These are phyloP conservation scores for Plectosphaerella cucumerina DNA, from an alignment of 2,329 filamentous ascomycete genomes.

Conservation along the genomic window DNA sequence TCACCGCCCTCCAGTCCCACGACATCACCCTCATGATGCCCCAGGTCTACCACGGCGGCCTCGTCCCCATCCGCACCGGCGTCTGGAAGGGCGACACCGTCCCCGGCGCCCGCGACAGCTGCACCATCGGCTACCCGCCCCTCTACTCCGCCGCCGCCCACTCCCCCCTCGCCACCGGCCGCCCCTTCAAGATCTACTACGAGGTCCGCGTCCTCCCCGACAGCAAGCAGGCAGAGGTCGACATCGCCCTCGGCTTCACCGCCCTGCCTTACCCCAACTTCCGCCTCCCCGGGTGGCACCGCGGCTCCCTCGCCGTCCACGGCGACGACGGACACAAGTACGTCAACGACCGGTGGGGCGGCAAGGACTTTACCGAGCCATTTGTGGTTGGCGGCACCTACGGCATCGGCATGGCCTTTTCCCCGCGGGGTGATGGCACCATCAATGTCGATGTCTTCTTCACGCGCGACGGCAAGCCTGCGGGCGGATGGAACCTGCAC, in stretches of 20 bases:
- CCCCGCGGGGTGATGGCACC: constrained; percentile 26
- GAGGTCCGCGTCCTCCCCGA: constrained; percentile 56
- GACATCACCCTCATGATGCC: constrained; percentile 54
- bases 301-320: constrained; percentile 71
- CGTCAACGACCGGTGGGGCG: constrained; percentile 71
- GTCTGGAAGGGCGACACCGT: constrained; percentile 44
- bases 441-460: constrained; percentile 62
- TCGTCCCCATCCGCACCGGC: constrained; percentile 43
- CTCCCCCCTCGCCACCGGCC: constrained; percentile 42
- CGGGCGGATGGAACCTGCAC: constrained; percentile 66
- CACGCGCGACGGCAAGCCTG: constrained; percentile 59
- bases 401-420: constrained; percentile 67
- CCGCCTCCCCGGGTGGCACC: constrained; percentile 77
- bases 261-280: constrained; percentile 75
- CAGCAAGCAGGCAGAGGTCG: constrained; percentile 33
- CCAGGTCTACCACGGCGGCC: constrained; percentile 38
- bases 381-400: constrained; percentile 64
- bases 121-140: constrained; percentile 64
- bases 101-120: constrained; percentile 51
- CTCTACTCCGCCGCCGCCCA: constrained; percentile 61
- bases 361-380: constrained; percentile 60
- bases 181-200: constrained; percentile 61
- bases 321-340: constrained; percentile 75
- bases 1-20: constrained; percentile 42
- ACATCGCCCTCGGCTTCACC: constrained; percentile 64